A percentile compares a stretch with the other conserved stretches of the same genome.
phyloP scores from a whole-genome alignment of 2,329 filamentous ascomycete species.

The Taxawa tesnikishii region DNA sequence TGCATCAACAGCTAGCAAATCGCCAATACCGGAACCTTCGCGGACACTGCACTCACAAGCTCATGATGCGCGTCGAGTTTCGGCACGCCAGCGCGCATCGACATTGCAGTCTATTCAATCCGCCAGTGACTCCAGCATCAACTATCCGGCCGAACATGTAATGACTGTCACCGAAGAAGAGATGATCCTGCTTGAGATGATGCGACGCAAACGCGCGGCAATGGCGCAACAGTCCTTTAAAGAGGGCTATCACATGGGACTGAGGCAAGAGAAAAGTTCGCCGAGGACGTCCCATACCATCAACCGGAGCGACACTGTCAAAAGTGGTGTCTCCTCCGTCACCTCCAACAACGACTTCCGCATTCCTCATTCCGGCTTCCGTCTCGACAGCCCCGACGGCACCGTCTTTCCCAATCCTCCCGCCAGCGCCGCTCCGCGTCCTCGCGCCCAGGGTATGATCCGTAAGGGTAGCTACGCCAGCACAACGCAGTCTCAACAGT shows the following conservation, averaged over 20 bases:
- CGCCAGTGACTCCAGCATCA: slow-evolving; percentile 3
- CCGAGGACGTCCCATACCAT: background rate
- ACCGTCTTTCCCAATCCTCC: slow-evolving; percentile 6
- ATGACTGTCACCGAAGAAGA: slow-evolving; percentile 39
- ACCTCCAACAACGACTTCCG: slow-evolving; percentile 2
- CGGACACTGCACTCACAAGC: background rate
- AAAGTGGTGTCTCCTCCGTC: slow-evolving; percentile 4
- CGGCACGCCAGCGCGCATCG: background rate
- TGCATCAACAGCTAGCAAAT: too few species aligned
- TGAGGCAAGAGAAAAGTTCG: slow-evolving; percentile 3
- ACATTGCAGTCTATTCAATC: background rate
- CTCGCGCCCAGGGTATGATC: background rate
- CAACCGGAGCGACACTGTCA: background rate
- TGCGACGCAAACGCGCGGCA: slow-evolving; percentile 33
- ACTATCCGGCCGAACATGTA: slow-evolving; percentile 9
- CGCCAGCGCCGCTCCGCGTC: background rate
- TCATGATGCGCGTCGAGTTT: background rate
- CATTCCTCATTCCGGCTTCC: slow-evolving; percentile 1
- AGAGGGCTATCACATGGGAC: background rate
- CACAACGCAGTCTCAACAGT: background rate
- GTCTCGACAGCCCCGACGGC: slow-evolving; percentile 5
- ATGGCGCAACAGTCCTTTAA: slow-evolving; percentile 6
- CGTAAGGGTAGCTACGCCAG: slow-evolving; percentile 2
- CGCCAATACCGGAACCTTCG: background rate
- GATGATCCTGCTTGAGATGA: slow-evolving; percentile 35